Percentiles rank a stretch among this genome's conserved stretches.
phyloP scores from a whole-genome alignment of 345 rosid species.

The Citrus sinensis region DNA sequence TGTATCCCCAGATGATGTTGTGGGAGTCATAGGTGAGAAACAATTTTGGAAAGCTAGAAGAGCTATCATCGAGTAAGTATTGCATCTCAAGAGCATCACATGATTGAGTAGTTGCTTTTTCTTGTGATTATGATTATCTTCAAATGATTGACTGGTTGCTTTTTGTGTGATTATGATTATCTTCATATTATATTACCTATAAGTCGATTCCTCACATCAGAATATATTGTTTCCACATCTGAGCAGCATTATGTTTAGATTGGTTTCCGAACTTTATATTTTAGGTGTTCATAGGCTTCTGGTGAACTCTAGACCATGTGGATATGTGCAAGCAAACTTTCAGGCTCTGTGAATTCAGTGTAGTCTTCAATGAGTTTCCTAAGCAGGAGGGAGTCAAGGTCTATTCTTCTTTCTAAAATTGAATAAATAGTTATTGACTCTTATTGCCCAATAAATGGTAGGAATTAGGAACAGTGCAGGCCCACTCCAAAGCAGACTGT shows the following conservation, averaged over 20 bases:
- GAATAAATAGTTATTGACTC: not conserved
- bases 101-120: not conserved
- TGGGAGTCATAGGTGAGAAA: slow-evolving; percentile 59
- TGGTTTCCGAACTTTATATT: not conserved
- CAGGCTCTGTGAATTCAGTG: not conserved
- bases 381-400: not conserved
- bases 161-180: not conserved
- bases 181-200: not conserved
- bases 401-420: not conserved
- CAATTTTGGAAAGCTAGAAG: slow-evolving; percentile 71
- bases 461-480: not conserved
- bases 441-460: not conserved
- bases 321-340: not conserved
- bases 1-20: slow-evolving; percentile 58
- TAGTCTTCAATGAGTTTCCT: not conserved
- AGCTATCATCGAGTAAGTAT: slow-evolving; percentile 66
- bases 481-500: not conserved
- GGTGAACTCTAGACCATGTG: not conserved
- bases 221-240: not conserved
- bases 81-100: slow-evolving; percentile 3
- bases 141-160: not conserved
- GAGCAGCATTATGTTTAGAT: not conserved
- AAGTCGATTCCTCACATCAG: not conserved
- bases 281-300: not conserved
- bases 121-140: not conserved